phyloP scores from a whole-genome alignment of 495 filamentous ascomycete species.

The Aspergillus saccharolyticus region DNA sequence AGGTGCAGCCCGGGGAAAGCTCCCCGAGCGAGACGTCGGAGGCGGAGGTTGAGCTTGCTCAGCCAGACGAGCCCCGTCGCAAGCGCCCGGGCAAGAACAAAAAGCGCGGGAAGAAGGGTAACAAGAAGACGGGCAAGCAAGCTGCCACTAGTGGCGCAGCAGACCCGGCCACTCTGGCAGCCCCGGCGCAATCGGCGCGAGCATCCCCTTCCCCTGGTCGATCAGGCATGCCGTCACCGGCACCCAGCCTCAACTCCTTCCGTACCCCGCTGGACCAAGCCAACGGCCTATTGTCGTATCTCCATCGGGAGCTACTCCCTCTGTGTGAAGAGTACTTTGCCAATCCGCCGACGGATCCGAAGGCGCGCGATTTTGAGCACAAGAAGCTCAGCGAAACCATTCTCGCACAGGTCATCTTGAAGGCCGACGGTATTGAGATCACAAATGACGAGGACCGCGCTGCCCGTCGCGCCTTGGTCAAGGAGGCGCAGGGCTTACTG shows the following conservation, averaged over 20 bases:
- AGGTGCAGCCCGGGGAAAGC: constrained; percentile 42
- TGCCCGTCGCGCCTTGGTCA: constrained; percentile 69
- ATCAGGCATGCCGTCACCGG: constrained; percentile 24
- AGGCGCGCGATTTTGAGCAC: constrained; percentile 71
- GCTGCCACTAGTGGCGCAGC: constrained; percentile 1
- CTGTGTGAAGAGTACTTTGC: constrained; percentile 59
- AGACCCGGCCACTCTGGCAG: constrained; percentile 11
- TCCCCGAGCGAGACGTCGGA: constrained; percentile 45
- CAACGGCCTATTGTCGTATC: constrained; percentile 59
- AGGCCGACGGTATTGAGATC: constrained; percentile 78
- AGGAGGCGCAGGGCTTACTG: constrained; percentile 62
- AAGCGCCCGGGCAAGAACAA: constrained; percentile 30
- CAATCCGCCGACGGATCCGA: constrained; percentile 62
- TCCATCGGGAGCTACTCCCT: constrained; percentile 62
- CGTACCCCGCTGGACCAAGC: constrained; percentile 61
- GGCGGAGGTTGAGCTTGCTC: constrained; percentile 38
- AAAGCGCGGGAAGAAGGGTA: constrained; percentile 11
- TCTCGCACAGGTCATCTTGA: constrained; percentile 75
- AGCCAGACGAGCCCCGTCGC: constrained; percentile 18
- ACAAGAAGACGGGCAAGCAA: constrained; percentile 21
- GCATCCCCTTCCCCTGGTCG: constrained; percentile 14
- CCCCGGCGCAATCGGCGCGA: constrained; percentile 12
- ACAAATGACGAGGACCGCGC: constrained; percentile 60
- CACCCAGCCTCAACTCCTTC: constrained; percentile 35
- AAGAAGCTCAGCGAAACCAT: constrained; percentile 78